These are phyloP conservation scores for Aspergillus bombycis DNA, from an alignment of 2,329 filamentous ascomycete species.

Conservation along the genomic window DNA sequence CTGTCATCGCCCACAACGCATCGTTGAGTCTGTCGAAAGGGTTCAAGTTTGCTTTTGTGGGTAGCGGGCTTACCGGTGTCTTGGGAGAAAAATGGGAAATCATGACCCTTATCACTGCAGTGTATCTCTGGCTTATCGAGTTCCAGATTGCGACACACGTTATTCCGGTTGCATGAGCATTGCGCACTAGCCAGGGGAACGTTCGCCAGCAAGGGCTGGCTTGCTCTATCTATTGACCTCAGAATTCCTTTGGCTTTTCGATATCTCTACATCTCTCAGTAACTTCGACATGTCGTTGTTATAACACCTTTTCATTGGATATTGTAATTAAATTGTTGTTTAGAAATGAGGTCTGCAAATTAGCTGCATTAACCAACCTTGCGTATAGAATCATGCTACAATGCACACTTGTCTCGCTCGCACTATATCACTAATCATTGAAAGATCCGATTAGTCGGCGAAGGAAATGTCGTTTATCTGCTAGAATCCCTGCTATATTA, in stretches of 20 bases:
- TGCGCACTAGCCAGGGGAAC: too few relatives aligned
- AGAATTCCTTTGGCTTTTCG: too few relatives aligned
- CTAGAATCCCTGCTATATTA: too few relatives aligned
- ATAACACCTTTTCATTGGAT: not conserved
- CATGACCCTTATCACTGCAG: not conserved
- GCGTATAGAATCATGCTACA: too few relatives aligned
- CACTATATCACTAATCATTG: too few relatives aligned
- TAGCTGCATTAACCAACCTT: too few relatives aligned
- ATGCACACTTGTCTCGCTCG: too few relatives aligned
- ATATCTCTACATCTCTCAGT: not conserved
- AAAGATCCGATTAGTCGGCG: too few relatives aligned
- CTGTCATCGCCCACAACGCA: slow-evolving; percentile 3
- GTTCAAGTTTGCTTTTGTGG: slow-evolving; percentile 4
- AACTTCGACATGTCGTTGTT: rapidly evolving
- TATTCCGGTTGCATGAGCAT: not conserved
- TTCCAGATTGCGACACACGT: not conserved
- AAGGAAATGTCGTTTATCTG: too few relatives aligned
- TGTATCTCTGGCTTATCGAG: slow-evolving; percentile 1
- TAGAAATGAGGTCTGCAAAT: not conserved
- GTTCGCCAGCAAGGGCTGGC: too few relatives aligned
- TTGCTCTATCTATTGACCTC: not conserved
- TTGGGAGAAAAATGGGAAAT: slow-evolving; percentile 8
- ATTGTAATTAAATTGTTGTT: not conserved
- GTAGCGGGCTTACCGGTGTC: not conserved
- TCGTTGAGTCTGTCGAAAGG: slow-evolving; percentile 10